phyloP scores from a whole-genome alignment of 805 yeast genomes.

The Pichia deserticola region DNA sequence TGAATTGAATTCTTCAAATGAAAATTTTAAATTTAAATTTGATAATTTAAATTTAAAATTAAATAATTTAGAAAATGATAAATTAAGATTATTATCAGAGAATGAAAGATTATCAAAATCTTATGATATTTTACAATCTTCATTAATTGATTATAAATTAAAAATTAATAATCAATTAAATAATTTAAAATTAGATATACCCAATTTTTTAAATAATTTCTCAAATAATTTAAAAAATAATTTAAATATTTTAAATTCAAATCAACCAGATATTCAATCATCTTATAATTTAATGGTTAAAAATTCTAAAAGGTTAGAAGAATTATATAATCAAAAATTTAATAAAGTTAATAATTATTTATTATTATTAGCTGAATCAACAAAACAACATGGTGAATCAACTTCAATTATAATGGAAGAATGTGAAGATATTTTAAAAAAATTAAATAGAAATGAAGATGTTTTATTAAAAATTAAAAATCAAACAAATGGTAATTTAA shows the following conservation, averaged over 20 bases:
- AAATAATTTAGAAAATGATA: constrained; percentile 40
- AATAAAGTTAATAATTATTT: constrained; percentile 36
- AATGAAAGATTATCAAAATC: constrained; percentile 48
- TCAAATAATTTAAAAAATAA: constrained; percentile 31
- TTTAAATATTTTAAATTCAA: constrained; percentile 31
- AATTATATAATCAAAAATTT: constrained; percentile 41
- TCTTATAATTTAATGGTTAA: constrained; percentile 41
- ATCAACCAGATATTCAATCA: constrained; percentile 44
- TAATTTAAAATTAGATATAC: constrained; percentile 31
- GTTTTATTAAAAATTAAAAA: constrained; percentile 14
- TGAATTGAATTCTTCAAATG: constrained; percentile 39
- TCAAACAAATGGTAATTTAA: constrained; percentile 5
- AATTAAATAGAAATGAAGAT: constrained; percentile 21
- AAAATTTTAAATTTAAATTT: constrained; percentile 40
- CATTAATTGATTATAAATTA: constrained; percentile 43
- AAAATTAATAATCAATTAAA: constrained; percentile 40
- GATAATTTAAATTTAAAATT: constrained; percentile 45
- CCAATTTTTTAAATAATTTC: constrained; percentile 31
- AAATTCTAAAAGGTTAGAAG: constrained; percentile 43
- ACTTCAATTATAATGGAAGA: constrained; percentile 37
- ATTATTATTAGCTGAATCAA: constrained; percentile 34
- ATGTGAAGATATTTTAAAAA: constrained; percentile 38
- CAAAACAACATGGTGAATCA: constrained; percentile 44
- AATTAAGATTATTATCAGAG: constrained; percentile 40
- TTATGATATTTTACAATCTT: constrained; percentile 47